Evolutionary conservation across 1,284 basidiomycete genomes (phyloP).

Genomic region (Ustilago loliicola): DNA sequence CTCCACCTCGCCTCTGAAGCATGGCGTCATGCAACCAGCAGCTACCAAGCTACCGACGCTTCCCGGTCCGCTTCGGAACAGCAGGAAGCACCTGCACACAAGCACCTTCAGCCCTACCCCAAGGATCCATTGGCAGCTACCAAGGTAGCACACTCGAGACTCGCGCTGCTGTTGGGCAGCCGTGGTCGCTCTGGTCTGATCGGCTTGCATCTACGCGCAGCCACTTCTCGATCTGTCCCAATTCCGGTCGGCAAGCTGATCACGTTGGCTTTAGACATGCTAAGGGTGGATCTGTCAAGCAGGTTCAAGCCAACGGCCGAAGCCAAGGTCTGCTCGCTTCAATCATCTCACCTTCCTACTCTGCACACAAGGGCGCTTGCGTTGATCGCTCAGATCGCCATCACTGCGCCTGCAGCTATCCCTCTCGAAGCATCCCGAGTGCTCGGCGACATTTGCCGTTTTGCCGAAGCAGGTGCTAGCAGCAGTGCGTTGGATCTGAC

Average conservation of each 20-base stretch:
- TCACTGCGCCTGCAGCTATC: constrained; percentile 32
- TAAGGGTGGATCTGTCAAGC: constrained; percentile 73
- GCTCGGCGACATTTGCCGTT: constrained; percentile 42
- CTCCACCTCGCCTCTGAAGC: constrained; percentile 37
- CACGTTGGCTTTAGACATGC: constrained; percentile 68
- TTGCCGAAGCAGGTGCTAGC: constrained; percentile 28
- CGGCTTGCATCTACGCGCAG: constrained; percentile 61
- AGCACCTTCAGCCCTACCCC: constrained; percentile 24
- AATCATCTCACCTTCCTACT: constrained; percentile 24
- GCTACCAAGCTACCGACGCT: constrained; percentile 22
- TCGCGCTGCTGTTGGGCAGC: constrained; percentile 43
- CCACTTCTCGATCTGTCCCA: constrained; percentile 78
- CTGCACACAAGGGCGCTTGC: constrained; percentile 42
- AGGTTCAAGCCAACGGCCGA: constrained; percentile 45
- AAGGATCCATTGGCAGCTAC: constrained; percentile 42
- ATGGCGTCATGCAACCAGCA: constrained; percentile 35
- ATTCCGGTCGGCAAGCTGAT: constrained; percentile 78
- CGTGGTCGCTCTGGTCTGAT: constrained; percentile 38
- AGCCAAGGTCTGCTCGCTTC: constrained; percentile 40
- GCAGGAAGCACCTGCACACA: constrained; percentile 10
- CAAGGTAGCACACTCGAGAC: constrained; percentile 28
- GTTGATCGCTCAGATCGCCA: constrained; percentile 39
- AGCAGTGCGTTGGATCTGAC: background rate
- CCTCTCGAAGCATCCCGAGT: constrained; percentile 28
- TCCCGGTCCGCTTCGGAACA: background rate